A percentile compares a stretch with the other conserved stretches of the same genome.
phyloP scores from a whole-genome alignment of 345 rosid species.

The Populus ilicifolia region DNA sequence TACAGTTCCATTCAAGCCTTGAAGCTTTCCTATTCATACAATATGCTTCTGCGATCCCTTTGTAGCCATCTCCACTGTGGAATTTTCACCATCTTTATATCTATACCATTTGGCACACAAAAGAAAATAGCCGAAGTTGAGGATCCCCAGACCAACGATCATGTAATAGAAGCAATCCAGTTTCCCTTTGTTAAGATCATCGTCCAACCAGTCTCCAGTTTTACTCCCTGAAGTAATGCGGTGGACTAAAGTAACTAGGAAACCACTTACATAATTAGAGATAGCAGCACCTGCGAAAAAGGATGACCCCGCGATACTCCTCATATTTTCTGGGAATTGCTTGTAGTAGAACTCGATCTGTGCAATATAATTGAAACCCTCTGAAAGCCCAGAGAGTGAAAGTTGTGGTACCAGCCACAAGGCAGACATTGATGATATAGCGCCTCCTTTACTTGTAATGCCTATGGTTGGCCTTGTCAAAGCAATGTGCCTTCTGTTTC shows the following conservation, averaged over 20 bases:
- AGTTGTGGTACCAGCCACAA: conserved; percentile 25
- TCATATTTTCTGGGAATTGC: conserved; percentile 31
- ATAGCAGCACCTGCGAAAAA: conserved; percentile 7
- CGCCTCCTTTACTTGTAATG: conserved; percentile 2
- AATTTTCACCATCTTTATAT: conserved; percentile 1
- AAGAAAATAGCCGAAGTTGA: conserved; percentile 21
- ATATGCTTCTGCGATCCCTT: neutral
- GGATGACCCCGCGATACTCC: conserved; percentile 15
- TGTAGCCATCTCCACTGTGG: neutral
- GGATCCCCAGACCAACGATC: conserved; percentile 11
- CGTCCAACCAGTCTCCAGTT: conserved; percentile 22
- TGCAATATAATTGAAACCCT: conserved; percentile 13
- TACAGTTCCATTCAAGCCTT: neutral
- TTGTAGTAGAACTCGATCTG: conserved; percentile 27
- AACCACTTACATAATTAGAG: conserved; percentile 1
- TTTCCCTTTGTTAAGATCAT: conserved; percentile 24
- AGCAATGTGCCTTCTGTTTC: conserved; percentile 12
- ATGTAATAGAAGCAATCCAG: conserved; percentile 22
- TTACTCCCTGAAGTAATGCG: neutral
- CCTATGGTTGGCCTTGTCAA: conserved; percentile 10
- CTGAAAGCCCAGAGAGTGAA: conserved; percentile 14
- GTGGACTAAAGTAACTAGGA: conserved; percentile 14
- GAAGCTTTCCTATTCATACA: neutral
- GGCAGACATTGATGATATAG: conserved; percentile 16
- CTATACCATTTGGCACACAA: conserved; percentile 11